These are phyloP conservation scores for Olyra latifolia DNA, from an alignment of 176 grass and related monocot genomes.

Conservation along the genomic window DNA sequence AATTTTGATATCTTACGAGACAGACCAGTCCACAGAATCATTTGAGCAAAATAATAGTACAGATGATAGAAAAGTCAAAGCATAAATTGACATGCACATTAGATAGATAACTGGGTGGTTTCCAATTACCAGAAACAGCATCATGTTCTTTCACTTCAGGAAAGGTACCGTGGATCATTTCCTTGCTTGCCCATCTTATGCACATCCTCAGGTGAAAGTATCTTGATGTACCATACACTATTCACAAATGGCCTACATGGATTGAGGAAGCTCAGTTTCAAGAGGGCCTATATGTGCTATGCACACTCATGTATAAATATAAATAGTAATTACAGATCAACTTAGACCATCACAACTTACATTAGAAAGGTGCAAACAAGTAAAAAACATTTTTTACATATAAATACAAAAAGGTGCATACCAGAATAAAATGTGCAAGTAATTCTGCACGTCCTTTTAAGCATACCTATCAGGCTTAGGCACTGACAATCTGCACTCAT, in stretches of 20 bases:
- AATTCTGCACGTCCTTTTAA: neutral
- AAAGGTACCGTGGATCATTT: slow-evolving; percentile 70
- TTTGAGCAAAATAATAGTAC: neutral
- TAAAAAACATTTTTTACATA: neutral
- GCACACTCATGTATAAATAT: too few relatives aligned
- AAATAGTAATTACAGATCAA: neutral
- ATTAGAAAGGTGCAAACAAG: neutral
- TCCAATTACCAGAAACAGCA: slow-evolving; percentile 49
- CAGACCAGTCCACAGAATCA: neutral
- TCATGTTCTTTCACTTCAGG: slow-evolving; percentile 33
- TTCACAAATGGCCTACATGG: slow-evolving; percentile 91
- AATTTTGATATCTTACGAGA: neutral
- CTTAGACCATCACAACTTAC: neutral
- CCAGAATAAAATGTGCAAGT: neutral
- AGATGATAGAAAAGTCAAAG: neutral
- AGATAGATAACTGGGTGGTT: neutral
- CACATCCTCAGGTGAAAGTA: slow-evolving; percentile 97
- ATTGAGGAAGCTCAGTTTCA: slow-evolving; percentile 18
- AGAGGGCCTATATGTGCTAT: neutral
- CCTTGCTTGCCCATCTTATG: slow-evolving; percentile 95
- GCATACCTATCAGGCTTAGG: neutral
- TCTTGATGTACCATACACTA: slow-evolving; percentile 99
- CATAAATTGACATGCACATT: neutral
- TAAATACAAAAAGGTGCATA: neutral
- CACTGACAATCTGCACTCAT: neutral